Conservation (phyloP, 2,329 filamentous ascomycete genomes). For the Ustulina deusta region DNA sequence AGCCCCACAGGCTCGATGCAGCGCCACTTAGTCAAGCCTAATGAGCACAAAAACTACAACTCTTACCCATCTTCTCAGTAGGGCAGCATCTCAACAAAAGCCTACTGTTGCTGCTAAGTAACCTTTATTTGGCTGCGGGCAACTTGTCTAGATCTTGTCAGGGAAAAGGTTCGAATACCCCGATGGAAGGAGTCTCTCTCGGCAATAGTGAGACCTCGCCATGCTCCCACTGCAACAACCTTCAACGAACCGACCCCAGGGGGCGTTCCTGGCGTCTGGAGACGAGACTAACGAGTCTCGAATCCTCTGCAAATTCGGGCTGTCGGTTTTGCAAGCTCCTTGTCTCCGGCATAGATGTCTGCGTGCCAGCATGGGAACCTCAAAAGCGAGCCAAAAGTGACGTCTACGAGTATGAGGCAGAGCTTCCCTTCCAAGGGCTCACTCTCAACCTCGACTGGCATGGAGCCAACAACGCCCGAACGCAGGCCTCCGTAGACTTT, state of each 20-base stretch:
- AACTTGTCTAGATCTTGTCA: too few species aligned
- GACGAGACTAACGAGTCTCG: not conserved
- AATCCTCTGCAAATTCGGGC: not conserved
- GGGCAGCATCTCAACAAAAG: too few species aligned
- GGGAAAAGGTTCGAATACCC: not conserved
- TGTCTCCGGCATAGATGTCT: slow-evolving; percentile 3
- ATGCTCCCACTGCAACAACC: slow-evolving; percentile 5
- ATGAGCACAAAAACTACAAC: too few species aligned
- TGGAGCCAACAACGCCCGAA: not conserved
- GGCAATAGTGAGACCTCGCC: not conserved
- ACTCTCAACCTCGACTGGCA: slow-evolving; percentile 5
- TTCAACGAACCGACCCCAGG: slow-evolving; percentile 5
- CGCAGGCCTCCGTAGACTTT: not conserved
- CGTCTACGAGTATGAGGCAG: slow-evolving; percentile 9
- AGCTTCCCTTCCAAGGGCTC: slow-evolving; percentile 15
- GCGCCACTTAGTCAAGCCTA: too few species aligned
- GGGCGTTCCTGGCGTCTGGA: slow-evolving; percentile 6
- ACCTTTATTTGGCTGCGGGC: too few species aligned
- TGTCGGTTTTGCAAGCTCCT: slow-evolving; percentile 4
- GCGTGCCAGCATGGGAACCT: not conserved
- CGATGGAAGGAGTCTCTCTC: not conserved
- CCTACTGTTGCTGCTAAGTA: not conserved
- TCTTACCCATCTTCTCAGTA: too few species aligned
- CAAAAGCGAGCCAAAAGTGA: slow-evolving; percentile 4
- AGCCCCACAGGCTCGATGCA: too few species aligned